phyloP scores from a whole-genome alignment of 306 rosid species.

The Macrotyloma uniflorum region DNA sequence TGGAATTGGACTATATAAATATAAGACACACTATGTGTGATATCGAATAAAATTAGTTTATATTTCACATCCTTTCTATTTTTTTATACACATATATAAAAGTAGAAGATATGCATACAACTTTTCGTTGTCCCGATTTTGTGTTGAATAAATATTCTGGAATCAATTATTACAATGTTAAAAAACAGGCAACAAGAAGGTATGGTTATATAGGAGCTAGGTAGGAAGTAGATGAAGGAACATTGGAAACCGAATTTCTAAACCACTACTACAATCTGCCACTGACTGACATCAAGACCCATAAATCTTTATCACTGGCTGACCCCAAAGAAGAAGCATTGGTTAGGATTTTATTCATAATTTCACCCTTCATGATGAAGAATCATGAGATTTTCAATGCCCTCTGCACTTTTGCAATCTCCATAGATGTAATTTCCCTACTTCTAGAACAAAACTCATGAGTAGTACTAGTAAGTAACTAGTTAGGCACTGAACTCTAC shows the following conservation, averaged over 20 bases:
- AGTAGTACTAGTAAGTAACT: slow-evolving; percentile 22
- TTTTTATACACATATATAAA: neutral
- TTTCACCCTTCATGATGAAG: slow-evolving; percentile 41
- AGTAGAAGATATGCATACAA: neutral
- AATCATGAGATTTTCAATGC: slow-evolving; percentile 43
- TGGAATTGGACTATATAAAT: neutral
- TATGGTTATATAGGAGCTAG: neutral
- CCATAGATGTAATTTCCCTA: slow-evolving; percentile 40
- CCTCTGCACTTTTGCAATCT: slow-evolving; percentile 38
- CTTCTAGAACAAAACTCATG: slow-evolving; percentile 43
- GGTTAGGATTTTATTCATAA: slow-evolving; percentile 26
- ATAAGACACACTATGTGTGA: neutral
- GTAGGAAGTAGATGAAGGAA: slow-evolving; percentile 1
- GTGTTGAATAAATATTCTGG: neutral
- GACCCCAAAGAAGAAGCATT: slow-evolving; percentile 44
- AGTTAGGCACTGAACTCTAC: slow-evolving; percentile 37
- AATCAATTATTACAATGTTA: neutral
- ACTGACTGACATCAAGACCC: slow-evolving; percentile 34
- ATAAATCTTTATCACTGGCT: slow-evolving; percentile 35
- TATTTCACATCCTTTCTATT: neutral
- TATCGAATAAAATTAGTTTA: neutral
- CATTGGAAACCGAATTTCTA: slow-evolving; percentile 23
- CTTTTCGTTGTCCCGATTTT: neutral
- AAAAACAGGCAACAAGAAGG: neutral
- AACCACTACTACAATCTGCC: neutral